Evolutionary conservation across 495 filamentous ascomycete genomes (phyloP), one percentile per base, ranked within the genome.

Genomic region (Rusavskia elegans): DNA sequence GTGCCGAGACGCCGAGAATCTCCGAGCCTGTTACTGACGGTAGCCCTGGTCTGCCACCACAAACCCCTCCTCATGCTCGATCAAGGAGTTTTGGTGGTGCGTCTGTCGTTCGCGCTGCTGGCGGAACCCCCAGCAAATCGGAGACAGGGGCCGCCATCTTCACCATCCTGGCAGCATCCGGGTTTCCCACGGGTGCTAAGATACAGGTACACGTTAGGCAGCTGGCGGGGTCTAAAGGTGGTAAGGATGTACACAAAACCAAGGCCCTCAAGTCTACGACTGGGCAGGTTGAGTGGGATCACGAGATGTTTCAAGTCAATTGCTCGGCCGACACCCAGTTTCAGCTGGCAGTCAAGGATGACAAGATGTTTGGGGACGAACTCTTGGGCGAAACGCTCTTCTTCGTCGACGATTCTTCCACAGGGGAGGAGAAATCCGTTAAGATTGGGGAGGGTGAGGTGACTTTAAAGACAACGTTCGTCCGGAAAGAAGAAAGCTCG

Each of bases 281-380:
- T 19, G 81, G 81, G 14, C 66, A 71, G 0, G 72, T 83, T 5
- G 68, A 66, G n/a, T 94, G 79, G 59, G 81, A 85, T 55, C 65
- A 76, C 42, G 89, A 95, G 64, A 79, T 75, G 20, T 89, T 89
- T 72, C 83, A 78, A 53, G 76, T 88, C 46, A 59, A 68, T 52
- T 89, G 85, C 59, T 79, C 82, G 7, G 81, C 90, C 5, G 92
- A 95, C 61, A 77, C 85, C 39, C 81, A 85, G 63, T 97, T 95
- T 71, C 81, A 85, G 64, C 61, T 99, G 46, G 74, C 82, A 51
- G 92, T 89, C 48, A 84, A 87, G 54, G 80, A 85, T 59, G 85
- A 95, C 62, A 76, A 83, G 55, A 84, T 82, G 4, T 87, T 96
- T 59, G 80, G 85, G 38, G 89, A 95, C 59, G 79, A 83, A 42